These are phyloP conservation scores for Nothomitra cinnamomea DNA, from an alignment of 2,329 filamentous ascomycete species.

Conservation along the genomic window DNA sequence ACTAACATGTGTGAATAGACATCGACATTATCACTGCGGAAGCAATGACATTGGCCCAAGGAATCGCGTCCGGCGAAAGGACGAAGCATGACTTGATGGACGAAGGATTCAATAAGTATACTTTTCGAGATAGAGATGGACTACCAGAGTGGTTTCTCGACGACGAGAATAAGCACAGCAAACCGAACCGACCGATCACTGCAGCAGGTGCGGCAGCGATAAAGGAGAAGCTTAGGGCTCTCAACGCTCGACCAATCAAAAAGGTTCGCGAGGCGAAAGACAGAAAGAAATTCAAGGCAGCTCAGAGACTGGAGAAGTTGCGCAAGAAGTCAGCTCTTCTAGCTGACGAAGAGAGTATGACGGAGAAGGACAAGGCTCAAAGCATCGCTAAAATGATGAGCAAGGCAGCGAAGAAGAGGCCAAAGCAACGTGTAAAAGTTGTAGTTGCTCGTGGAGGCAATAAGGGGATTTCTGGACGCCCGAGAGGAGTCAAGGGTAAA, in stretches of 20 bases:
- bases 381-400: slow-evolving; percentile 68
- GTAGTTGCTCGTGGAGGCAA: slow-evolving; percentile 79
- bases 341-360: slow-evolving; percentile 77
- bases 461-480: slow-evolving; percentile 68
- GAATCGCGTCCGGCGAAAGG: slow-evolving; percentile 73
- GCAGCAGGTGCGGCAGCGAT: slow-evolving; percentile 82
- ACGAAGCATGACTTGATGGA: slow-evolving; percentile 67
- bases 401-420: slow-evolving; percentile 73
- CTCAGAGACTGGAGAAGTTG: slow-evolving; percentile 78
- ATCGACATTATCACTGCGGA: slow-evolving; percentile 99
- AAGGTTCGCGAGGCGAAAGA: slow-evolving; percentile 95
- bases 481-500: slow-evolving; percentile 81
- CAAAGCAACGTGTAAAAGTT: slow-evolving; percentile 64
- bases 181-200: slow-evolving; percentile 71
- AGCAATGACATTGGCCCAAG: slow-evolving; percentile 92
- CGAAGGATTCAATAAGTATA: slow-evolving; percentile 83
- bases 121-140: slow-evolving; percentile 79
- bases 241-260: slow-evolving; percentile 95
- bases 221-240: slow-evolving; percentile 80
- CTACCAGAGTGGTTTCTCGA: slow-evolving; percentile 97
- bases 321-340: slow-evolving; percentile 93
- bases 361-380: slow-evolving; percentile 87
- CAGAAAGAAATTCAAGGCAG: slow-evolving; percentile 91
- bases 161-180: slow-evolving; percentile 74
- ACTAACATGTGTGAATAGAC: slow-evolving; percentile 31